A percentile compares a stretch with the other conserved stretches of the same genome.
Evolutionary conservation across 768 basidiomycete species (phyloP).

Genomic region (Amanita pallidorosea): DNA sequence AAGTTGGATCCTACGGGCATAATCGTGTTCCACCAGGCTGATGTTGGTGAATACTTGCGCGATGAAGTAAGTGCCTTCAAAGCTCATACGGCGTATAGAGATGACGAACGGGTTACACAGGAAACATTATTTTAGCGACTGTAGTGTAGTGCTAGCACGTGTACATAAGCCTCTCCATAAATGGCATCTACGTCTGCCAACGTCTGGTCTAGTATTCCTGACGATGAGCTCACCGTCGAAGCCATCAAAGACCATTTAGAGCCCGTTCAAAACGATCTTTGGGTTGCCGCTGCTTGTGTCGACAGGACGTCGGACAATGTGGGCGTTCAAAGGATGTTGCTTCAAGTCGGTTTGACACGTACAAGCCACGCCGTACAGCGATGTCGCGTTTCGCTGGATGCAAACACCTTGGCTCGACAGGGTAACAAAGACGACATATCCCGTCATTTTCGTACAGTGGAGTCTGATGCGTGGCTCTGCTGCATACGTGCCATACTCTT

Average conservation of each 20-base stretch:
- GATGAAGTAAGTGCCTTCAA: conserved; percentile 61
- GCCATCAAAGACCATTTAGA: conserved; percentile 36
- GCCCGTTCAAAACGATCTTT: conserved; percentile 53
- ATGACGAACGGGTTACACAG: conserved; percentile 20
- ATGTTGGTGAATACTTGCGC: conserved; percentile 95
- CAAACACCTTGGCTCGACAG: conserved; percentile 7
- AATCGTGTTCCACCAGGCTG: conserved; percentile 97
- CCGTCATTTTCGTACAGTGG: conserved; percentile 45
- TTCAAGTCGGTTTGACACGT: conserved; percentile 54
- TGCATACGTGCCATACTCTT: conserved; percentile 59
- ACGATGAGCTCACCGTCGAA: conserved; percentile 47
- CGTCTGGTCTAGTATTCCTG: conserved; percentile 46
- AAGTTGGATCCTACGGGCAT: conserved; percentile 97
- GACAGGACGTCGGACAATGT: conserved; percentile 57
- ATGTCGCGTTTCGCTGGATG: conserved; percentile 26
- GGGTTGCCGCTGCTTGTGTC: conserved; percentile 66
- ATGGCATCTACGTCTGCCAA: conserved; percentile 27
- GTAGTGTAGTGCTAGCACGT: background rate
- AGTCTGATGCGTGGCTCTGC: conserved; percentile 55
- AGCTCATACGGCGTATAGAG: background rate
- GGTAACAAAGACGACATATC: conserved; percentile 21
- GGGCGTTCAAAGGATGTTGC: conserved; percentile 42
- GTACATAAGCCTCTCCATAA: conserved; percentile 11
- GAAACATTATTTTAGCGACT: conserved; percentile 63
- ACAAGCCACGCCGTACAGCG: conserved; percentile 38